Evolutionary conservation across 2,329 filamentous ascomycete genomes (phyloP).

Genomic region (Exophiala viscosa): DNA sequence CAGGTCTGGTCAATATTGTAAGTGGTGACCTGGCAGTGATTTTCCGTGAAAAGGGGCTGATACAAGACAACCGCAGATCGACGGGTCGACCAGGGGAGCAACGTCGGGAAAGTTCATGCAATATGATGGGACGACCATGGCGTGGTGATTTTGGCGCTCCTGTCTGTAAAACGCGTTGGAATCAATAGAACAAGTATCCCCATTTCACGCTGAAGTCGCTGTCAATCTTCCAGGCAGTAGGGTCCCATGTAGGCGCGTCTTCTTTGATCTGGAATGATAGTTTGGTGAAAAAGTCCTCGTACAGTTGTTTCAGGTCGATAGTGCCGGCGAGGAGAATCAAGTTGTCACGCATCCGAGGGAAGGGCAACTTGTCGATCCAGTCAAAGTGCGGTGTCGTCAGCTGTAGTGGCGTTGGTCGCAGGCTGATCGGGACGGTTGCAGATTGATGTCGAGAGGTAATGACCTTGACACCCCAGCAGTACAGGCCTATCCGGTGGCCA

Average conservation of each 20-base stretch:
- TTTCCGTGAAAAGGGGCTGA: not conserved
- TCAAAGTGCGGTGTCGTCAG: conserved; percentile 34
- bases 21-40: conserved; percentile 3
- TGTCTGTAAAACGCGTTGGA: not conserved
- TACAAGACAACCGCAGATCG: conserved; percentile 14
- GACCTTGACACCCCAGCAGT: not conserved
- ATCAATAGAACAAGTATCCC: conserved; percentile 33
- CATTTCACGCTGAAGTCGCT: conserved; percentile 35
- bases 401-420: conserved; percentile 37
- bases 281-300: conserved; percentile 33
- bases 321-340: conserved; percentile 30
- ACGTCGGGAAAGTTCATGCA: conserved; percentile 18
- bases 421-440: conserved; percentile 23
- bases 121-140: conserved; percentile 12
- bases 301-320: conserved; percentile 39
- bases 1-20: conserved; percentile 23
- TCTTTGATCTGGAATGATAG: conserved; percentile 33
- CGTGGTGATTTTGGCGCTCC: conserved; percentile 5
- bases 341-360: conserved; percentile 38
- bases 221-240: conserved; percentile 35
- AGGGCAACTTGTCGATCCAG: conserved; percentile 41
- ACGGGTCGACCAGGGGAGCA: conserved; percentile 16
- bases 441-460: not conserved
- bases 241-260: conserved; percentile 33
- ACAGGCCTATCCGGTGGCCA: not conserved